These are phyloP conservation scores for Ogataea trehaloabstinens DNA, from an alignment of 805 yeast species.

Conservation along the genomic window DNA sequence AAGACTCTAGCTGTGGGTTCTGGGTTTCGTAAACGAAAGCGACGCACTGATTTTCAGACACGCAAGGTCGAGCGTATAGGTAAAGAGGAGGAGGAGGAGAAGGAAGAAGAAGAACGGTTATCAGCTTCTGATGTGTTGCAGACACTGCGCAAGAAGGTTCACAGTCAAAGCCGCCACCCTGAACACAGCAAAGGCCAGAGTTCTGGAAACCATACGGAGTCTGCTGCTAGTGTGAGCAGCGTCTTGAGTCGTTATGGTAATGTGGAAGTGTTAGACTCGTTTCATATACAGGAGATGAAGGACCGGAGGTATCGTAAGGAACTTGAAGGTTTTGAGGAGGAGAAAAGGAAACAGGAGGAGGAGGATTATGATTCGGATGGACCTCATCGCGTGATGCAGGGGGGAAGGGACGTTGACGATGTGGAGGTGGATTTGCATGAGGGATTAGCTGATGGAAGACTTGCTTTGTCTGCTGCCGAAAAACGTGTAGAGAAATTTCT, in stretches of 20 bases:
- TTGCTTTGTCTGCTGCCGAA: constrained; percentile 31
- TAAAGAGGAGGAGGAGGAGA: constrained; percentile 6
- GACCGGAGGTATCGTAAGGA: constrained; percentile 20
- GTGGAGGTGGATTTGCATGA: constrained; percentile 23
- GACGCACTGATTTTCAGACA: too few species aligned
- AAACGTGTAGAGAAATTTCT: constrained; percentile 23
- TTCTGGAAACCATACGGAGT: too few species aligned
- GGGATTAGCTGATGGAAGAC: constrained; percentile 24
- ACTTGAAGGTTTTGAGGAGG: constrained; percentile 10
- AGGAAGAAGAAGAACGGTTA: constrained; percentile 1
- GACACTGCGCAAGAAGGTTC: too few species aligned
- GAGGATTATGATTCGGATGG: constrained; percentile 23
- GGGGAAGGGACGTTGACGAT: constrained; percentile 9
- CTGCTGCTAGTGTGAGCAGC: too few species aligned
- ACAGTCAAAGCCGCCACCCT: too few species aligned
- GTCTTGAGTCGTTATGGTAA: too few species aligned
- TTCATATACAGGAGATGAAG: constrained; percentile 19
- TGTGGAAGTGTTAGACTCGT: constrained; percentile 21
- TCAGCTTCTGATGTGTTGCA: too few species aligned
- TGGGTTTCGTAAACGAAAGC: too few species aligned
- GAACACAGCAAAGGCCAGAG: too few species aligned
- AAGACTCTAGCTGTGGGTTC: too few species aligned
- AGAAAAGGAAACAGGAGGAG: constrained; percentile 15
- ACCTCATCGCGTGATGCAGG: constrained; percentile 9
- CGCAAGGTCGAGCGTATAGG: too few species aligned